A percentile compares a stretch with the other conserved stretches of the same genome.
Evolutionary conservation across 805 yeast genomes (phyloP).

Genomic region (Wickerhamomyces pijperi): DNA sequence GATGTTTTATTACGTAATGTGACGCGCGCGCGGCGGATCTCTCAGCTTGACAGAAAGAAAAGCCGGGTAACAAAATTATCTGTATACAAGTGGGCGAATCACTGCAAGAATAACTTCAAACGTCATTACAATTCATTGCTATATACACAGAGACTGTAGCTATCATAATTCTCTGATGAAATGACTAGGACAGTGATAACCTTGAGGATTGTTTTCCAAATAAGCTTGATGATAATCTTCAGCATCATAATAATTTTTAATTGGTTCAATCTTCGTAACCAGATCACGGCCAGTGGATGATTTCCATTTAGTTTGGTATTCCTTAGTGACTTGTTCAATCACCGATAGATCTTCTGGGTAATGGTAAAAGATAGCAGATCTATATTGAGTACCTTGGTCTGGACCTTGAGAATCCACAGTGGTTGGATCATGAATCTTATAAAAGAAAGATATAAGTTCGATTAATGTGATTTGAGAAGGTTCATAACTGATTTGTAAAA

Average conservation of each 20-base stretch:
- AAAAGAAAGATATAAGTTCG: constrained; percentile 72
- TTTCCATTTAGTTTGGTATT: constrained; percentile 60
- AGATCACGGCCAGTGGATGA: too few species aligned
- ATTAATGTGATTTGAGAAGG: constrained; percentile 48
- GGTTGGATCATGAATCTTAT: constrained; percentile 92
- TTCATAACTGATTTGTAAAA: constrained; percentile 72
- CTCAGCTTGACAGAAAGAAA: too few species aligned
- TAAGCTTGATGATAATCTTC: constrained; percentile 89
- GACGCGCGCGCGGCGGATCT: too few species aligned
- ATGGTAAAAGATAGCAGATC: constrained; percentile 70
- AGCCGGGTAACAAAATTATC: too few species aligned
- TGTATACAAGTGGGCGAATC: too few species aligned
- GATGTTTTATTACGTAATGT: too few species aligned
- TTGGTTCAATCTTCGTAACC: constrained; percentile 59
- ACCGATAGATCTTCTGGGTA: constrained; percentile 30
- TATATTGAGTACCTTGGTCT: constrained; percentile 81
- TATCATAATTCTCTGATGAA: constrained; percentile 56
- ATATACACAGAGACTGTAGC: too few species aligned
- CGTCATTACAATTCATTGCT: too few species aligned
- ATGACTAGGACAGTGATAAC: constrained; percentile 88
- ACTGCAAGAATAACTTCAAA: too few species aligned
- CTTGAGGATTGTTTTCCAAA: constrained; percentile 67
- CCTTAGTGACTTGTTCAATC: constrained; percentile 35
- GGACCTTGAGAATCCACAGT: constrained; percentile 76
- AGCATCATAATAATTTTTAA: constrained; percentile 77